Conservation (phyloP, 2,329 filamentous ascomycete genomes). For the Didymella exigua region DNA sequence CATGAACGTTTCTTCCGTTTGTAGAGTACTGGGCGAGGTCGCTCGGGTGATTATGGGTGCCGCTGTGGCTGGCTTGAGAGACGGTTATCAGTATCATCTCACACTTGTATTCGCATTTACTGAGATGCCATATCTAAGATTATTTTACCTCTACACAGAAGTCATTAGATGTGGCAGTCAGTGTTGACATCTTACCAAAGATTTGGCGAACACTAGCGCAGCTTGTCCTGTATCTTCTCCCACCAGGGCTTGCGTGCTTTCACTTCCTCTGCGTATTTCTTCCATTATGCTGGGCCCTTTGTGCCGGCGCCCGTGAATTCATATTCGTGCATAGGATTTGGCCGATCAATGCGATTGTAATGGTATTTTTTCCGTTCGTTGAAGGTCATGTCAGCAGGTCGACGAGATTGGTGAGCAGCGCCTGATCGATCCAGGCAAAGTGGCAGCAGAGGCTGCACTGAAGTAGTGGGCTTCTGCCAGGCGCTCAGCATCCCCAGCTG, state of each 20-base stretch:
- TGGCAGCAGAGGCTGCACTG: background rate
- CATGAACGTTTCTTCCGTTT: background rate
- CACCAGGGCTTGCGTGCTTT: slow-evolving; percentile 6
- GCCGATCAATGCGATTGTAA: background rate
- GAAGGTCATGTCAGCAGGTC: background rate
- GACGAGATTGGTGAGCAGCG: background rate
- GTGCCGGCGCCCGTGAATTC: background rate
- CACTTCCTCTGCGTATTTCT: slow-evolving; percentile 4
- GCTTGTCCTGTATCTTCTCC: background rate
- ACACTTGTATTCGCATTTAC: background rate
- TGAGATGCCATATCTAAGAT: background rate
- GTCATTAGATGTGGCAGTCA: background rate
- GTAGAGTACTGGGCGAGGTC: background rate
- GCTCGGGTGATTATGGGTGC: background rate
- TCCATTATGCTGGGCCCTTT: slow-evolving; percentile 4
- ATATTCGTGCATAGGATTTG: background rate
- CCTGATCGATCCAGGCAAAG: background rate
- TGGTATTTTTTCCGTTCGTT: background rate
- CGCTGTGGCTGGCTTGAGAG: background rate
- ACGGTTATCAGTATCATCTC: background rate
- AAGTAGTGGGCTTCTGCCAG: slow-evolving; percentile 12
- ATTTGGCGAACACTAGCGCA: background rate
- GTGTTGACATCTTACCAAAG: background rate
- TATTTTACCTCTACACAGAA: too few species aligned
- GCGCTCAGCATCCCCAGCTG: slow-evolving; percentile 11